phyloP scores from a whole-genome alignment of 2,329 filamentous ascomycete species.

The Diatrype stigma region DNA sequence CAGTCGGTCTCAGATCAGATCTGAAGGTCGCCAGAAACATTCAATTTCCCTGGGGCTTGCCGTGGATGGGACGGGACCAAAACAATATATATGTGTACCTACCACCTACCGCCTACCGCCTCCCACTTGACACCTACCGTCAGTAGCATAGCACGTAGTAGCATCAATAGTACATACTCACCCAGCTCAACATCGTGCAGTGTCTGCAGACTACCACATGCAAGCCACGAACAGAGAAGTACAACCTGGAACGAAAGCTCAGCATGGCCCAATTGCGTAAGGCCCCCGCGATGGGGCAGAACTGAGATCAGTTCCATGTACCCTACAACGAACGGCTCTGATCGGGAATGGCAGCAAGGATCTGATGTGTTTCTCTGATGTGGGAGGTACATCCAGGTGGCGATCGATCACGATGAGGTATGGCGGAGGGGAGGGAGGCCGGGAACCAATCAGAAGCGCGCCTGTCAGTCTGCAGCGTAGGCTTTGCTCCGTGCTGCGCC shows the following conservation, averaged over 20 bases:
- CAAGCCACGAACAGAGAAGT: not conserved
- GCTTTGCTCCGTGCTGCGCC: slow-evolving; percentile 6
- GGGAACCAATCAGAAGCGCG: slow-evolving; percentile 12
- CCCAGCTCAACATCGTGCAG: no score
- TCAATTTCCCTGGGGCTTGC: not conserved
- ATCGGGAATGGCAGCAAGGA: slow-evolving; percentile 14
- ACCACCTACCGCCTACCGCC: no score
- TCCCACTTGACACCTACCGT: no score
- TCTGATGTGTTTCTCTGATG: slow-evolving; percentile 18
- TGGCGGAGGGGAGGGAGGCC: slow-evolving; percentile 8
- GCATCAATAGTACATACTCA: no score
- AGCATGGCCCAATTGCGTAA: slow-evolving; percentile 10
- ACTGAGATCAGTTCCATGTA: slow-evolving; percentile 9
- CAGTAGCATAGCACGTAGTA: no score
- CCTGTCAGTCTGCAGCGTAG: slow-evolving; percentile 1
- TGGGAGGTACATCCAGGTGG: slow-evolving; percentile 16
- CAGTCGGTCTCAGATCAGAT: not conserved
- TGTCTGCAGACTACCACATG: not conserved
- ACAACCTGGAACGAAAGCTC: no score
- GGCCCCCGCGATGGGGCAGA: slow-evolving; percentile 2
- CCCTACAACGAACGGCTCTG: slow-evolving; percentile 8
- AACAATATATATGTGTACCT: not conserved
- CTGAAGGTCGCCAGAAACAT: not conserved
- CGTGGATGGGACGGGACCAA: not conserved
- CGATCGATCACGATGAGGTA: slow-evolving; percentile 23